Base-by-base conservation (phyloP, 2,329 filamentous ascomycete genomes). In the Aschersonia sp. region DNA sequence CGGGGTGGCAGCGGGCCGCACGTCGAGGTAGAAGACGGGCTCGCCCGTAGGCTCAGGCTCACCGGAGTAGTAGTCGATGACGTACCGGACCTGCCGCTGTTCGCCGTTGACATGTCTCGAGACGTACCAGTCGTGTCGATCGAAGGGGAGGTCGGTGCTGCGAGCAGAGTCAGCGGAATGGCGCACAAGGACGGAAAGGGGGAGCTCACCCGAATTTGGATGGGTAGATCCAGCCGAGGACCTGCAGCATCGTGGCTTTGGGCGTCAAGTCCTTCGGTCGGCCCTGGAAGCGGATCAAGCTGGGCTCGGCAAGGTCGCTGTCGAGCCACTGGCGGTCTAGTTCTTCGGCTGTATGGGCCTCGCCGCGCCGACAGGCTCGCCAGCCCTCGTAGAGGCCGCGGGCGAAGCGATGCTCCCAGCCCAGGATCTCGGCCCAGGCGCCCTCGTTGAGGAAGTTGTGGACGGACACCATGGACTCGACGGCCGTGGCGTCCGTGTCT, bases 401-500 rank as follows among this genome's bases (percentile, higher is more conserved):
- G 28, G 77, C 73, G 61, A 97, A 98, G 47, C 89, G 79, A 48
- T 81, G 76, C 71, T 98, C 92, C 91, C 91, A 97, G 42, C 84
- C 85, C 54, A 92, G 76, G 59, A 98, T 94, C 72, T 98, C 92
- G 20, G 78, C 77, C 92, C 92, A 98, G 5, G 92, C 92, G 53
- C 92, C 92, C 65, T 98, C 92, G 63, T 98, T 98, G 50, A 98
- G 67, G 59, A 96, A 97, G 67, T 98, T 98, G 72, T 98, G 92
- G 9, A 97, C 88, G 0, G 88, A 85, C 5, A 98, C 92, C 92
- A 98, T 98, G 59, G 84, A 82, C 66, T 96, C 89, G 10, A 98
- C 89, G 3, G 89, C 89, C 28, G 91, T 92, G 48, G 88, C 78
- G 48, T 94, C 89, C 0, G 92, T 97, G 62, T 97, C 89, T 1